phyloP scores from a whole-genome alignment of 192 early-diverging fungal genomes.

The Diversispora eburnea region DNA sequence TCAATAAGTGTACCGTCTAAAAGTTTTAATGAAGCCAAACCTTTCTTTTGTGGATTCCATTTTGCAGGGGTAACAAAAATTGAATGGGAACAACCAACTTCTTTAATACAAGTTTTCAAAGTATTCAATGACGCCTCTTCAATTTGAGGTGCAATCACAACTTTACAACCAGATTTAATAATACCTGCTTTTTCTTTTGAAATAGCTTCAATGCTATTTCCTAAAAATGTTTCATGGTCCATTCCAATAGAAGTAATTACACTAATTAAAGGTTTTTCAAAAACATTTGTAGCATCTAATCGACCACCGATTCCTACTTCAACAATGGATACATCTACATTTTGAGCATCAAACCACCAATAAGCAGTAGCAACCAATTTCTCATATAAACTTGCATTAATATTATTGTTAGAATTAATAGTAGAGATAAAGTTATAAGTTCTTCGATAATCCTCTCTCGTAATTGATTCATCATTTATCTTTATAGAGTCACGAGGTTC shows the following conservation, averaged over 20 bases:
- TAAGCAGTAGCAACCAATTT: slow-evolving; percentile 53
- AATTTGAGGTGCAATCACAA: slow-evolving; percentile 55
- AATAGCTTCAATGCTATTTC: slow-evolving; percentile 69
- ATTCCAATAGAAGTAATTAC: slow-evolving; percentile 78
- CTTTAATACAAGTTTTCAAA: slow-evolving; percentile 32
- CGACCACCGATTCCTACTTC: slow-evolving; percentile 84
- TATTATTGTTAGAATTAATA: slow-evolving; percentile 39
- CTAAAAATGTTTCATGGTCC: slow-evolving; percentile 69
- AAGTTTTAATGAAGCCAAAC: background rate
- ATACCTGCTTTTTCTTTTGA: slow-evolving; percentile 84
- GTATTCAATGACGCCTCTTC: slow-evolving; percentile 40
- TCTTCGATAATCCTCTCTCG: slow-evolving; percentile 67
- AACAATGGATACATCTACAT: slow-evolving; percentile 70
- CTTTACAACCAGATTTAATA: slow-evolving; percentile 52
- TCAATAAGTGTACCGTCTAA: slow-evolving; percentile 13
- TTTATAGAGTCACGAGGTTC: slow-evolving; percentile 89
- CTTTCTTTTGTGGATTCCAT: slow-evolving; percentile 22
- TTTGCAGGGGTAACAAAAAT: slow-evolving; percentile 30
- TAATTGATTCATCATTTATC: slow-evolving; percentile 80
- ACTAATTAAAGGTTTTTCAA: slow-evolving; percentile 60
- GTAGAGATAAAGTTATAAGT: slow-evolving; percentile 62
- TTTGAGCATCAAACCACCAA: slow-evolving; percentile 49
- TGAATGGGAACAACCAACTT: slow-evolving; percentile 26
- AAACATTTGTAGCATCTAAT: slow-evolving; percentile 79
- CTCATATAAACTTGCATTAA: slow-evolving; percentile 69